Evolutionary conservation across 495 filamentous ascomycete species (phyloP).

Genomic region (Penicillium antarcticum): DNA sequence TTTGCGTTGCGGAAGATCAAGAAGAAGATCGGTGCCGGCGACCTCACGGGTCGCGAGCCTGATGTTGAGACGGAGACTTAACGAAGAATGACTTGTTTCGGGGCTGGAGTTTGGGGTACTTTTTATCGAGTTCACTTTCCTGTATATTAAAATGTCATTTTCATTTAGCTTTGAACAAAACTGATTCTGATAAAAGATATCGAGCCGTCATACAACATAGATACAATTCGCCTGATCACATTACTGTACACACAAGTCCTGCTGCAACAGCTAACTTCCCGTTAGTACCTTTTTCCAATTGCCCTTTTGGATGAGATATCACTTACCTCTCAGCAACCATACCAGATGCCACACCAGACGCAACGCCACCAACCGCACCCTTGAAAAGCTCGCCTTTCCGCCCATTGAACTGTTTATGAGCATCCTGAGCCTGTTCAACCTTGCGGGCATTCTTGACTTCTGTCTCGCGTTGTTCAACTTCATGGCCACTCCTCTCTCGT

Average conservation of each 20-base stretch:
- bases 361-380: neutral
- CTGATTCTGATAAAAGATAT: too few relatives aligned
- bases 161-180: neutral
- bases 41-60: conserved; percentile 47
- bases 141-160: conserved; percentile 5
- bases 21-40: conserved; percentile 43
- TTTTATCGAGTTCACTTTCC: neutral
- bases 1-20: conserved; percentile 45
- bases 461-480: neutral
- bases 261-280: neutral
- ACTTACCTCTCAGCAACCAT: conserved; percentile 4
- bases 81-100: neutral
- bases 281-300: neutral
- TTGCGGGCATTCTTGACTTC: neutral
- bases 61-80: conserved; percentile 53
- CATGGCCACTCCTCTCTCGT: neutral
- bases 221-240: neutral
- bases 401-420: neutral
- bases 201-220: too few relatives aligned
- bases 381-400: neutral
- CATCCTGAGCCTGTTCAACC: neutral
- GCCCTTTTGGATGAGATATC: too few relatives aligned
- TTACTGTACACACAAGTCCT: neutral
- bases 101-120: neutral
- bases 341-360: neutral